phyloP scores from a whole-genome alignment of 768 basidiomycete species.

The Suillus variegatus region DNA sequence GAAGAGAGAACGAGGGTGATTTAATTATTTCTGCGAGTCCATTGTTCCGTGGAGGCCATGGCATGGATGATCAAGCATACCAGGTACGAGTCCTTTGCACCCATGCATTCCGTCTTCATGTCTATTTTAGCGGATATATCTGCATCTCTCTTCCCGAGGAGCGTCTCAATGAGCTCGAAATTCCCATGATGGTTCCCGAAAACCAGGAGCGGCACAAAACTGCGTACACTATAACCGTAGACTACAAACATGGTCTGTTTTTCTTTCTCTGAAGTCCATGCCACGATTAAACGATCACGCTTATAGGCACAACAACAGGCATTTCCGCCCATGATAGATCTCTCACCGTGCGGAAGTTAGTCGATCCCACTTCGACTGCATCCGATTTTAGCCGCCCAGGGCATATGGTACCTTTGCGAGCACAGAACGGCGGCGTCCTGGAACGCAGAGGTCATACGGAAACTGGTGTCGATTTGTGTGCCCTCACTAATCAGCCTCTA shows the following conservation, averaged over 20 bases:
- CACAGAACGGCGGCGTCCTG: conserved; percentile 81
- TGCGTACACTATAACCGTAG: conserved; percentile 94
- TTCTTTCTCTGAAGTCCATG: background rate
- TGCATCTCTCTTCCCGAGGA: conserved; percentile 82
- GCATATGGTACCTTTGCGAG: conserved; percentile 92
- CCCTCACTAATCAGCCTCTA: conserved; percentile 61
- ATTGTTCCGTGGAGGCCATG: conserved; percentile 94
- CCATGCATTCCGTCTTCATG: conserved; percentile 8
- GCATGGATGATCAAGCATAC: conserved; percentile 98
- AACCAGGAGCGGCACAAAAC: conserved; percentile 93
- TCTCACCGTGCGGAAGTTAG: conserved; percentile 82
- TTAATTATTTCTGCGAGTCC: conserved; percentile 83
- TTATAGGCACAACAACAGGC: conserved; percentile 85
- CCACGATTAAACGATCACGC: background rate
- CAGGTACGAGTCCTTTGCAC: conserved; percentile 56
- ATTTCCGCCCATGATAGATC: conserved; percentile 97
- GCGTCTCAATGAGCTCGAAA: conserved; percentile 72
- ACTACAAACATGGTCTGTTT: conserved; percentile 78
- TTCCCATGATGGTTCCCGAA: conserved; percentile 92
- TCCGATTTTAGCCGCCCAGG: conserved; percentile 90
- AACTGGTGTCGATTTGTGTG: conserved; percentile 83
- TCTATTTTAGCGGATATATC: conserved; percentile 77
- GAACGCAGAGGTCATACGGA: conserved; percentile 95
- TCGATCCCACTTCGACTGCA: conserved; percentile 53
- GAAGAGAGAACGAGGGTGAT: conserved; percentile 96